Percentiles rank a stretch among this genome's conserved stretches.
Evolutionary conservation across 1,284 basidiomycete species (phyloP).

Genomic region (Cutaneotrichosporon spelunceum): DNA sequence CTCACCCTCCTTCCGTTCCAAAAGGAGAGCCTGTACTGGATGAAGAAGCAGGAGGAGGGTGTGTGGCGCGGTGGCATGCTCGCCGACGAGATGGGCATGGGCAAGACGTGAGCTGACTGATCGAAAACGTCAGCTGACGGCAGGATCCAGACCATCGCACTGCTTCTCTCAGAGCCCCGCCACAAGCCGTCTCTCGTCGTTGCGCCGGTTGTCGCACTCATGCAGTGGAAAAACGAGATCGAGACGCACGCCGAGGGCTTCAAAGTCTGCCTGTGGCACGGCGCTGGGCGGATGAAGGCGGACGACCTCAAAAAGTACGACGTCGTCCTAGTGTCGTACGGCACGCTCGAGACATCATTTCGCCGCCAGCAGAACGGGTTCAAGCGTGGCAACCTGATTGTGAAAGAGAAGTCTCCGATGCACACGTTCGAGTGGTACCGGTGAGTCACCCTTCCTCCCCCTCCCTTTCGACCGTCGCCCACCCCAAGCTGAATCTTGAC

Average conservation of each 20-base stretch:
- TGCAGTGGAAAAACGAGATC: slow-evolving; percentile 99
- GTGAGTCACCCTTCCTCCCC: neutral
- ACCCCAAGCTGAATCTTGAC: no score
- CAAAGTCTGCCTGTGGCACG: slow-evolving; percentile 86
- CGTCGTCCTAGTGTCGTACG: slow-evolving; percentile 64
- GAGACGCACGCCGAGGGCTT: slow-evolving; percentile 72
- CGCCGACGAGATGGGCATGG: slow-evolving; percentile 79
- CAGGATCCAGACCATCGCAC: slow-evolving; percentile 92
- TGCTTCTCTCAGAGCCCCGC: slow-evolving; percentile 66
- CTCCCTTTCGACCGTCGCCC: neutral
- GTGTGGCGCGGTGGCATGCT: slow-evolving; percentile 90
- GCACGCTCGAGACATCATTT: slow-evolving; percentile 88
- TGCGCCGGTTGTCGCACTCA: slow-evolving; percentile 94
- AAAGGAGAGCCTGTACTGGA: slow-evolving; percentile 91
- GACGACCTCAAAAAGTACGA: slow-evolving; percentile 78
- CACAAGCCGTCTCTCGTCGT: slow-evolving; percentile 84
- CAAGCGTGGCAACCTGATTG: slow-evolving; percentile 74
- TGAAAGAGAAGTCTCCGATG: slow-evolving; percentile 84
- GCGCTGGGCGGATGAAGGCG: slow-evolving; percentile 58
- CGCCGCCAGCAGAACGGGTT: slow-evolving; percentile 90
- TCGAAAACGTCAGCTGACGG: neutral
- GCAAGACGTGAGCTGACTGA: slow-evolving; percentile 59
- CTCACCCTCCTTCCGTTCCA: slow-evolving; percentile 65
- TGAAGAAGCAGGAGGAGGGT: slow-evolving; percentile 87
- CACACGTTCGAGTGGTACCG: slow-evolving; percentile 87